A percentile compares a stretch with the other conserved stretches of the same genome.
Evolutionary conservation across 768 basidiomycete species (phyloP).

Genomic region (Erythrobasidium yunnanense): DNA sequence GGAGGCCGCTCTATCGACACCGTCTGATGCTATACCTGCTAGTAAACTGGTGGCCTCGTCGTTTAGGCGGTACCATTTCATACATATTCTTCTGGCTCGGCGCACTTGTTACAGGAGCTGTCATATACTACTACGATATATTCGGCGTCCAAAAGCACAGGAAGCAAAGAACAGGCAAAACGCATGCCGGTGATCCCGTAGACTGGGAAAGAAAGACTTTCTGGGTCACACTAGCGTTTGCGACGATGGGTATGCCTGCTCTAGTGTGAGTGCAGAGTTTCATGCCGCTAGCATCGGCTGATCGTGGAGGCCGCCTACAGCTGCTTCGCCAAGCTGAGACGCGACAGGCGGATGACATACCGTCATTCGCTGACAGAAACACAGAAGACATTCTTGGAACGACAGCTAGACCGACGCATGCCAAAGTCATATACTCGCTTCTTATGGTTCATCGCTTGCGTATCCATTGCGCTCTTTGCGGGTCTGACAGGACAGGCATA

Average conservation of each 20-base stretch:
- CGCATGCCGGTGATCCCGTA: conserved; percentile 26
- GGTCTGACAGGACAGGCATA: conserved; percentile 46
- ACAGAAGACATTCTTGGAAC: conserved; percentile 43
- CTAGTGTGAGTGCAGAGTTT: conserved; percentile 34
- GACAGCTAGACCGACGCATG: conserved; percentile 40
- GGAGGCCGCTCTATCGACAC: too few species aligned
- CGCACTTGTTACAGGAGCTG: conserved; percentile 33
- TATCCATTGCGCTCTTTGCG: conserved; percentile 43
- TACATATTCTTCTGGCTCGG: conserved; percentile 42
- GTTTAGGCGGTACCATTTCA: conserved; percentile 42
- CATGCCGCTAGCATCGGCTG: background rate
- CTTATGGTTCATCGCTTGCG: conserved; percentile 45
- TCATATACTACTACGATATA: conserved; percentile 34
- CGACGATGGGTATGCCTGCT: conserved; percentile 34
- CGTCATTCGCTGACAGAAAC: conserved; percentile 41
- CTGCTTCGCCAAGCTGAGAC: conserved; percentile 45
- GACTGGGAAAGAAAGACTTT: conserved; percentile 40
- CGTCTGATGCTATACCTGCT: too few species aligned
- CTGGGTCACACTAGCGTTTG: conserved; percentile 36
- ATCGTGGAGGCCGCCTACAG: conserved; percentile 32
- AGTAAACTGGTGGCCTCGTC: conserved; percentile 44
- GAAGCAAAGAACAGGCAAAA: conserved; percentile 9
- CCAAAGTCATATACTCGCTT: conserved; percentile 45
- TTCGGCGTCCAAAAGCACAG: conserved; percentile 33
- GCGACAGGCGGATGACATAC: conserved; percentile 43